These are phyloP conservation scores for Raphidocelis subcapitata DNA, from an alignment of 139 green algal species.

Conservation along the genomic window DNA sequence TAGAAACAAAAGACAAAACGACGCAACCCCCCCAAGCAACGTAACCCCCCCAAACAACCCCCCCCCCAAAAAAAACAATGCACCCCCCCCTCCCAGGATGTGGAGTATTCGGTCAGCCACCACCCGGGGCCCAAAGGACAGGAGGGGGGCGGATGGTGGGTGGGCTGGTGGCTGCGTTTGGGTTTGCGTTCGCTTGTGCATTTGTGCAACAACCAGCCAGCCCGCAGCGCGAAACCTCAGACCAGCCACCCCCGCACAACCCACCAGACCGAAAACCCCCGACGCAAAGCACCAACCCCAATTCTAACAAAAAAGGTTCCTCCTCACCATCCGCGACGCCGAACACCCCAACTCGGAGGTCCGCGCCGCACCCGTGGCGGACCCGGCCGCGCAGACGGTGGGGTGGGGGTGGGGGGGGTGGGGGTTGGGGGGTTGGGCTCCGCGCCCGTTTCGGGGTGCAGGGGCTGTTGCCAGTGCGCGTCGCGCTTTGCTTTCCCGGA, in stretches of 20 bases:
- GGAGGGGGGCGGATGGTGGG: conserved; percentile 5
- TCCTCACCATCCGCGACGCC: conserved; percentile 63
- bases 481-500: too few species aligned
- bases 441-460: too few species aligned
- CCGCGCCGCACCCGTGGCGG: conserved; percentile 48
- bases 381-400: conserved; percentile 27
- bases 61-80: too few species aligned
- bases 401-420: not conserved
- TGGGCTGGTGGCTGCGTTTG: not conserved
- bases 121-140: conserved; percentile 12
- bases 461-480: too few species aligned
- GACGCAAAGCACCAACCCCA: too few species aligned
- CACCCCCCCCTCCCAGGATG: conserved; percentile 26
- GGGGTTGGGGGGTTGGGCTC: not conserved
- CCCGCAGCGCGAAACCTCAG: too few species aligned
- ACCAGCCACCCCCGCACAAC: too few species aligned
- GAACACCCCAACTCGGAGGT: conserved; percentile 82
- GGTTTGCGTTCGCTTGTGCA: conserved; percentile 24
- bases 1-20: too few species aligned
- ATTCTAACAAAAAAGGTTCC: conserved; percentile 23
- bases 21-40: too few species aligned
- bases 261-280: too few species aligned
- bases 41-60: too few species aligned
- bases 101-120: conserved; percentile 73
- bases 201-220: too few species aligned